Conservation (phyloP, 257 asterid species). For the Mitragyna speciosa region DNA sequence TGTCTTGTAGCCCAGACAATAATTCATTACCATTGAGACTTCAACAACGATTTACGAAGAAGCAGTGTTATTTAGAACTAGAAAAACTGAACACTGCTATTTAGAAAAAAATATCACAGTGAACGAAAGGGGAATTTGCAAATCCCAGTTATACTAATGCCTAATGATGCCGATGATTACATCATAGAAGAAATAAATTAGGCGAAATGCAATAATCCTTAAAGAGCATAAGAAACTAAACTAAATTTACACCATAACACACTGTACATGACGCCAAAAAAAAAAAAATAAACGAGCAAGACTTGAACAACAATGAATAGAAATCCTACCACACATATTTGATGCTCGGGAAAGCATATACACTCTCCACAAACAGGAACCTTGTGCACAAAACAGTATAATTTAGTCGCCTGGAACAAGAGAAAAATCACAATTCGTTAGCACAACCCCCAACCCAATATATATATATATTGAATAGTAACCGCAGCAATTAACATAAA, state of each 20-base stretch:
- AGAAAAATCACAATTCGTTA: constrained; percentile 4
- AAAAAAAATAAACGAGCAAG: background rate
- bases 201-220: background rate
- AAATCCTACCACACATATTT: constrained; percentile 83
- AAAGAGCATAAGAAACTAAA: background rate
- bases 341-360: constrained; percentile 91
- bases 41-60: background rate
- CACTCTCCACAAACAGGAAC: constrained; percentile 97
- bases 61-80: background rate
- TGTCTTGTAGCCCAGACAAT: background rate
- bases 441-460: background rate
- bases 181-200: background rate
- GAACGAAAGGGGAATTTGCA: background rate
- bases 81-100: background rate
- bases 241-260: background rate
- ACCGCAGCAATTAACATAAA: background rate
- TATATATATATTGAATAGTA: background rate
- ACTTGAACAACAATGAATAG: background rate
- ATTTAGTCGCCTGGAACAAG: constrained; percentile 79
- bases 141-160: background rate
- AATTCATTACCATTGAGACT: background rate
- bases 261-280: background rate
- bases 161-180: background rate
- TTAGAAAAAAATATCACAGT: background rate
- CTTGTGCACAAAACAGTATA: constrained; percentile 98